Evolutionary conservation across 2,329 filamentous ascomycete species (phyloP).

Genomic region (Fusarium nelsonii): DNA sequence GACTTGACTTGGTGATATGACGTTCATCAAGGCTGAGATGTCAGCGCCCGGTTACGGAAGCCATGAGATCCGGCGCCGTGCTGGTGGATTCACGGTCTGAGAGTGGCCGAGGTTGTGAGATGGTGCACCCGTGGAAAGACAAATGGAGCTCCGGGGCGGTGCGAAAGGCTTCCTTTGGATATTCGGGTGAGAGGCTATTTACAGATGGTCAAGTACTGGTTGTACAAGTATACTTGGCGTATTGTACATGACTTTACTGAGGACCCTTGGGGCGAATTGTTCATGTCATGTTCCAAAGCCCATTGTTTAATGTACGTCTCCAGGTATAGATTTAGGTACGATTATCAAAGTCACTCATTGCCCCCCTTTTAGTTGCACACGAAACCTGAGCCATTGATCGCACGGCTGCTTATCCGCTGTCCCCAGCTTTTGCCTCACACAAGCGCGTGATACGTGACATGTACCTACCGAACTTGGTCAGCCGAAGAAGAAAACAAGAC

Average conservation of each 20-base stretch:
- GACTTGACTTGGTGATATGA: conserved; percentile 34
- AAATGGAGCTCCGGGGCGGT: conserved; percentile 16
- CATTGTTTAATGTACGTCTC: background rate
- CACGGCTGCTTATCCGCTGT: conserved; percentile 18
- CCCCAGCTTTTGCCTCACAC: conserved; percentile 18
- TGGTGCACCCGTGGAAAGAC: background rate
- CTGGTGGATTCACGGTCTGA: conserved; percentile 26
- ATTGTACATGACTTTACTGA: background rate
- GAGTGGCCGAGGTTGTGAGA: conserved; percentile 28
- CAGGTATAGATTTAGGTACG: background rate
- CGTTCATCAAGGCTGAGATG: conserved; percentile 25
- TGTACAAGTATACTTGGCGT: background rate
- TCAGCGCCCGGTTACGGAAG: conserved; percentile 32
- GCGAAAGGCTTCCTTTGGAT: conserved; percentile 5
- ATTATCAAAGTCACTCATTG: conserved; percentile 13
- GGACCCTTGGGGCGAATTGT: conserved; percentile 10
- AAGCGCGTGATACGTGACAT: background rate
- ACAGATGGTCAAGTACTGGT: background rate
- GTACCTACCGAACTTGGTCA: background rate
- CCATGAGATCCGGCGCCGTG: conserved; percentile 33
- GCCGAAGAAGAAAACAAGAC: background rate
- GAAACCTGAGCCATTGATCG: conserved; percentile 9
- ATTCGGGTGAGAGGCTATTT: conserved; percentile 7
- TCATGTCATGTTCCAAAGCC: background rate
- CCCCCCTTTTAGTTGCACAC: conserved; percentile 24